These are phyloP conservation scores for Zanthoxylum bungeanum DNA, from an alignment of 345 rosid species.

Conservation along the genomic window DNA sequence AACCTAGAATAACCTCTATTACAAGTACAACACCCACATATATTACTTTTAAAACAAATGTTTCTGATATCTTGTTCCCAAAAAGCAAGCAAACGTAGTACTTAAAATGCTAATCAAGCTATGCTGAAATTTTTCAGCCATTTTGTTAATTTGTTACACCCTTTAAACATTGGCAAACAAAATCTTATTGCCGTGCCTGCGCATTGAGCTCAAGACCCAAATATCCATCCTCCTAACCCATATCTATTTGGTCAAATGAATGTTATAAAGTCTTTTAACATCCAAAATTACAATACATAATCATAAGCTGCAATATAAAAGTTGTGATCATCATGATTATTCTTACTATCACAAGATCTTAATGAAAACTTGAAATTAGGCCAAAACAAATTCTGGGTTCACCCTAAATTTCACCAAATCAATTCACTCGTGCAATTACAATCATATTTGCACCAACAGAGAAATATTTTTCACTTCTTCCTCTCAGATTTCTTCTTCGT, in stretches of 20 bases:
- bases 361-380: not conserved
- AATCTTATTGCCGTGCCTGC: not conserved
- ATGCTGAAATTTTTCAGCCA: not conserved
- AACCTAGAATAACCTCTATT: not conserved
- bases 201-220: no score
- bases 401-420: not conserved
- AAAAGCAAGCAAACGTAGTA: not conserved
- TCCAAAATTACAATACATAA: not conserved
- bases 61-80: not conserved
- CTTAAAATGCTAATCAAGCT: not conserved
- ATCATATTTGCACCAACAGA: not conserved
- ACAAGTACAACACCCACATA: not conserved
- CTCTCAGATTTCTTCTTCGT: not conserved
- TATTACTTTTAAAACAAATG: not conserved
- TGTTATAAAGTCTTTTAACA: not conserved
- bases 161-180: not conserved
- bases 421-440: not conserved
- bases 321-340: not conserved
- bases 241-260: no score
- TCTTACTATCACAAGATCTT: constrained; percentile 1
- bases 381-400: not conserved
- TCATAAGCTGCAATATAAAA: not conserved
- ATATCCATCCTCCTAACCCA: no score
- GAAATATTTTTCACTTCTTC: not conserved
- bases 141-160: not conserved